A percentile compares a stretch with the other conserved stretches of the same genome.
phyloP scores from a whole-genome alignment of 2,329 filamentous ascomycete genomes.

The Paramyrothecium sp. region DNA sequence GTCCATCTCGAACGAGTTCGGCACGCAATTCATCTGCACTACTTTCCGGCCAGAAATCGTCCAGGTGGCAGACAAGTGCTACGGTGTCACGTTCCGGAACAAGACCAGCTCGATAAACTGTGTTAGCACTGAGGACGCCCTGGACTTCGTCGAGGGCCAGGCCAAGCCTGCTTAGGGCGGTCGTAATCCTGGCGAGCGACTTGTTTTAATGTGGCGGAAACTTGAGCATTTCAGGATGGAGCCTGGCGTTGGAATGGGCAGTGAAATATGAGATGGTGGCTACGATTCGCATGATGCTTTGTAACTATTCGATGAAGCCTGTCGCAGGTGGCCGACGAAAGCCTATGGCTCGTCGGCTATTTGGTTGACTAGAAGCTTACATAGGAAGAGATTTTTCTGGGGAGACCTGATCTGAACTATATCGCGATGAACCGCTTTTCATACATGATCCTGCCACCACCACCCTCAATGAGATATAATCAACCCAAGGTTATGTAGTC shows the following conservation, averaged over 20 bases:
- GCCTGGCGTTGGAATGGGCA: constrained; percentile 19
- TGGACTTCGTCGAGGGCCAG: constrained; percentile 93
- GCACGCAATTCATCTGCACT: constrained; percentile 92
- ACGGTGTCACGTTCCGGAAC: constrained; percentile 89
- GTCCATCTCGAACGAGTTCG: constrained; percentile 66
- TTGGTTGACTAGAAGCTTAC: neutral
- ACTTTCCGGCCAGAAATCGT: constrained; percentile 98
- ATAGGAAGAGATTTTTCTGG: neutral
- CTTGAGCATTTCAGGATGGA: constrained; percentile 14
- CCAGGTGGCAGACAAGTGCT: constrained; percentile 93
- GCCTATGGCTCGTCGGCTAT: neutral
- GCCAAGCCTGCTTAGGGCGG: constrained; percentile 28
- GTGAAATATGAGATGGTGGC: neutral
- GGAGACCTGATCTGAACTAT: neutral
- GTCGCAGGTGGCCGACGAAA: neutral
- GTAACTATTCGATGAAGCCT: constrained; percentile 12
- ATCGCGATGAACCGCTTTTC: neutral
- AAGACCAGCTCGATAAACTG: constrained; percentile 95
- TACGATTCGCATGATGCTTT: constrained; percentile 7
- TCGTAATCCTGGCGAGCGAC: neutral
- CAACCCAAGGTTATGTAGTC: neutral
- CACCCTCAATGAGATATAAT: neutral
- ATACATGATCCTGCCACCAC: neutral
- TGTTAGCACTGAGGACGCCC: constrained; percentile 79
- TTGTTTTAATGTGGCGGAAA: constrained; percentile 6